phyloP scores from a whole-genome alignment of 164 flowering plant genomes.

The Piper longum region DNA sequence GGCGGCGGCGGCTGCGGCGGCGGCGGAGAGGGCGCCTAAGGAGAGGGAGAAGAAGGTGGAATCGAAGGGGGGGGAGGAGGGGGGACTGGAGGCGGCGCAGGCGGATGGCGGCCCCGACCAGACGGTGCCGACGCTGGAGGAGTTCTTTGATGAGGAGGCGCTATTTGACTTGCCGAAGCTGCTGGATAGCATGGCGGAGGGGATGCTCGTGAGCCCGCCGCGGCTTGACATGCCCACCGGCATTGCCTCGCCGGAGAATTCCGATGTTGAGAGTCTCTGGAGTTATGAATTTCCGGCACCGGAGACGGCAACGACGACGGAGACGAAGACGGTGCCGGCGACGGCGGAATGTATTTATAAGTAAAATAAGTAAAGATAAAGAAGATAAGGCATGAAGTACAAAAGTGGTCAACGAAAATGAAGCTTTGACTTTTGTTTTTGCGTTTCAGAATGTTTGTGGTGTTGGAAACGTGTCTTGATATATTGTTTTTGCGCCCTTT shows the following conservation, averaged over 20 bases:
- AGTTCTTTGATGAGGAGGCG: slow-evolving; percentile 36
- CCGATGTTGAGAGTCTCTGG: slow-evolving; percentile 5
- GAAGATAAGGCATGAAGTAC: no score
- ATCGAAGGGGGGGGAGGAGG: neutral
- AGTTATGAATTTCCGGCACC: neutral
- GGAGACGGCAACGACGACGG: neutral
- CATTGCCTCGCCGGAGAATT: slow-evolving; percentile 19
- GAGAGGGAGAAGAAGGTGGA: neutral
- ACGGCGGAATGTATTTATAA: neutral
- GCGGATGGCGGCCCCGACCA: neutral
- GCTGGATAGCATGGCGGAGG: slow-evolving; percentile 48
- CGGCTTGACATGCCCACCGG: slow-evolving; percentile 19
- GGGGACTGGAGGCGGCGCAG: neutral
- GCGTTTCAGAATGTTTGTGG: no score
- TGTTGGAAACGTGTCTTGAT: no score
- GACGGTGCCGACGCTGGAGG: neutral
- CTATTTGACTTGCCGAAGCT: slow-evolving; percentile 41
- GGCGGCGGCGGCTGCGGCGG: slow-evolving; percentile 40
- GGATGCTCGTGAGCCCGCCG: slow-evolving; percentile 50
- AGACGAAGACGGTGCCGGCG: neutral
- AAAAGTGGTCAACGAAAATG: no score
- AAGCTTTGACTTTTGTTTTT: no score
- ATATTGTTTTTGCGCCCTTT: no score
- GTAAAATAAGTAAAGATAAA: no score
- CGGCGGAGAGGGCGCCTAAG: slow-evolving; percentile 12